Conservation (phyloP, 345 rosid genomes). For the Passiflora organensis region DNA sequence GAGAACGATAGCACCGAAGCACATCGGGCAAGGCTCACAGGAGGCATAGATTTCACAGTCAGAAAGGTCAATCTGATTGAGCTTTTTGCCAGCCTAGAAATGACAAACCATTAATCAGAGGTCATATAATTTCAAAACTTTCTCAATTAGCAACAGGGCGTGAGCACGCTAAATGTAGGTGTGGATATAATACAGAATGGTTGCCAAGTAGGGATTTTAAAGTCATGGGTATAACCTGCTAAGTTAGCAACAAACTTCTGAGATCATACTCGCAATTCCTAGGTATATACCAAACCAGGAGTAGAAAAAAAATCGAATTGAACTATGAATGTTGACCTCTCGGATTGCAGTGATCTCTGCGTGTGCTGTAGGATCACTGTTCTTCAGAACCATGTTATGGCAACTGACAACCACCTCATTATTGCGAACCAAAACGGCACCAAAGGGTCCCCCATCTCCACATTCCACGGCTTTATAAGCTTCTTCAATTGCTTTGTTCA, state of each 20-base stretch:
- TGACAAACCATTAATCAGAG: neutral
- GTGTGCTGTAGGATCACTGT: constrained; percentile 84
- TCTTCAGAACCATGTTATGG: constrained; percentile 73
- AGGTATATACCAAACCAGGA: too few species aligned
- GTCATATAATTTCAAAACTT: neutral
- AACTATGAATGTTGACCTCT: constrained; percentile 42
- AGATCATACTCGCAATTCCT: too few species aligned
- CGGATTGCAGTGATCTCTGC: constrained; percentile 84
- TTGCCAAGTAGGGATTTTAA: too few species aligned
- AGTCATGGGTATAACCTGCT: too few species aligned
- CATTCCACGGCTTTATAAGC: constrained; percentile 87
- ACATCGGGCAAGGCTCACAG: constrained; percentile 70
- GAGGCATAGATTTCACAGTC: constrained; percentile 71
- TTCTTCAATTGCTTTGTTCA: constrained; percentile 73
- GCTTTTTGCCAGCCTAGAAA: constrained; percentile 60
- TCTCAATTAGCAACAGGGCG: neutral
- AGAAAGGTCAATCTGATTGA: constrained; percentile 49
- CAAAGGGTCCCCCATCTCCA: constrained; percentile 91
- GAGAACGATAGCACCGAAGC: constrained; percentile 64
- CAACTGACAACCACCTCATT: constrained; percentile 74
- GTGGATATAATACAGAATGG: too few species aligned
- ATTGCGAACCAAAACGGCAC: constrained; percentile 77
- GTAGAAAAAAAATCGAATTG: too few species aligned
- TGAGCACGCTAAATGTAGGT: neutral
- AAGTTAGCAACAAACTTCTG: too few species aligned